Evolutionary conservation across 257 asterid species (phyloP), one percentile per base, ranked within the genome.

Genomic region (Solanum virginianum): DNA sequence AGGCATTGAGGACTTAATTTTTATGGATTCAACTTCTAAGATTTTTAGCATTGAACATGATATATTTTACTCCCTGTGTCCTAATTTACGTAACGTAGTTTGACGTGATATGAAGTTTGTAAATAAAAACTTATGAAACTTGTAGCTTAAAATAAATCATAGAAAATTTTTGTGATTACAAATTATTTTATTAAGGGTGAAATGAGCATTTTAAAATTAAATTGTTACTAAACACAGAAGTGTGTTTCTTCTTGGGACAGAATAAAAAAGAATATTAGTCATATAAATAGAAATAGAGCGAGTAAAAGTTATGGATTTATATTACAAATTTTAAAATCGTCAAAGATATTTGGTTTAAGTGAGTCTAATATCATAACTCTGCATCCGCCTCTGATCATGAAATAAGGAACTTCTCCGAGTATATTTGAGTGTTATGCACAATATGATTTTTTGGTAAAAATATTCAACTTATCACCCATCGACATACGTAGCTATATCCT

Each of bases 241-340:
- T 32, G 4, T 32, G 0, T 4, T 36, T 36, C 39, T 36, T 36
- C 4, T 36, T 36, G 0, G 0, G 0, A 3, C 1, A 3, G 6
- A 36, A 0, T 36, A 4, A 36, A 36, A 36, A 36, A 5, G 41
- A 36, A 36, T 36, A 36, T 36, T 5, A 36, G 6, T 36, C 41
- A 36, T 36, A 36, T 36, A 36, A 36, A 36, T 36, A 36, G 41
- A 6, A 36, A 36, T 36, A 36, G 41, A 36, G 7, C 6, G 1
- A 36, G 41, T 36, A 36, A 20, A 59, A 59, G 26, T 20, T 20
- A 57, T 22, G 10, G n/a, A 8, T 45, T 45, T 12, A 8, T 45
- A 45, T 45, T 45, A 45, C 10, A 45, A 45, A 1, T 45, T 45
- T 45, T 45, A 8, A 8, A 8, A 8, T 0, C 0, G 51, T 8